Percentiles rank a stretch among this genome's conserved stretches.
phyloP scores from a whole-genome alignment of 202 grass and related monocot genomes.

The Zizania palustris region DNA sequence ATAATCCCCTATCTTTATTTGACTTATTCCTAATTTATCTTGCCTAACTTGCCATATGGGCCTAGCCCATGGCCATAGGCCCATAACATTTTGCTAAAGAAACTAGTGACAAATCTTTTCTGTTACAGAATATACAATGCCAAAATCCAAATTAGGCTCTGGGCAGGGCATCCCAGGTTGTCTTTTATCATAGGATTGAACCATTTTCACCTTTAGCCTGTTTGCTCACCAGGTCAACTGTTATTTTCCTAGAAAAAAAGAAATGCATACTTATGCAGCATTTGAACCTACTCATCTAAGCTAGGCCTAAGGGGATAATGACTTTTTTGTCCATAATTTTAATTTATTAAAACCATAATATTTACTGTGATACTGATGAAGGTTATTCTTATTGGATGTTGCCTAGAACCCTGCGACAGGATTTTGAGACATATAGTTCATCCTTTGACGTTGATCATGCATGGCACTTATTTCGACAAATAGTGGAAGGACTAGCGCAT shows the following conservation, averaged over 20 bases:
- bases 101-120: no score
- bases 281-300: background rate
- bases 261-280: background rate
- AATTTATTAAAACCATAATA: conserved; percentile 22
- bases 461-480: conserved; percentile 96
- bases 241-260: background rate
- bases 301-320: background rate
- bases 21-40: no score
- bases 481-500: conserved; percentile 94
- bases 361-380: conserved; percentile 1
- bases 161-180: background rate
- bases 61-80: no score
- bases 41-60: no score
- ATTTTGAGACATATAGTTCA: conserved; percentile 79
- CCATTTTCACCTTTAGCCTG: conserved; percentile 10
- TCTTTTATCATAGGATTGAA: background rate
- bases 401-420: conserved; percentile 75
- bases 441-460: conserved; percentile 75
- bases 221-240: background rate
- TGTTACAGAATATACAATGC: conserved; percentile 3
- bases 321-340: conserved; percentile 11
- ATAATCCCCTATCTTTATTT: no score
- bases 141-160: background rate
- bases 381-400: conserved; percentile 29
- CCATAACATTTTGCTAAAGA: no score